These are phyloP conservation scores for Theileria orientalis DNA, from an alignment of 169 alveolate species.

Conservation along the genomic window DNA sequence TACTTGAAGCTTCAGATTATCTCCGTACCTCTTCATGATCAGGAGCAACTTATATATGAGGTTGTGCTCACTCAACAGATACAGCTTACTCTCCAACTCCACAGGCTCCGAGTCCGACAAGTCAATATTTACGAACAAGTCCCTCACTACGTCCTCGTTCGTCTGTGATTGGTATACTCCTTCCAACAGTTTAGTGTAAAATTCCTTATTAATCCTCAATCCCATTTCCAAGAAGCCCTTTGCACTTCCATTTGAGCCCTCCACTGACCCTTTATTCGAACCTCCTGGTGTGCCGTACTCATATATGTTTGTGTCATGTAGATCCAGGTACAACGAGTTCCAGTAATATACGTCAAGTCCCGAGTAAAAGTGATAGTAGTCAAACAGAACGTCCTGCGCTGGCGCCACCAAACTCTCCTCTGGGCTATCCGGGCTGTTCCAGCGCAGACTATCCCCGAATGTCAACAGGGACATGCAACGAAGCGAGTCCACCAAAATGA, in stretches of 20 bases:
- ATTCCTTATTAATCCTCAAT: neutral
- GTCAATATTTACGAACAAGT: neutral
- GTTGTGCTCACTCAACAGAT: constrained; percentile 16
- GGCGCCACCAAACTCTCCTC: constrained; percentile 10
- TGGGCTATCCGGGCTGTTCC: neutral
- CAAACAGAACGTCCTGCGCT: constrained; percentile 42
- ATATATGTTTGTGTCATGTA: neutral
- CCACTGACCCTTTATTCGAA: too few relatives aligned
- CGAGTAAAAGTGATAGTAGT: constrained; percentile 10
- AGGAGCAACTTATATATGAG: constrained; percentile 10
- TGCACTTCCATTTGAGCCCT: neutral
- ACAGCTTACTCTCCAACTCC: constrained; percentile 13
- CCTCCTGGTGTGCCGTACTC: neutral
- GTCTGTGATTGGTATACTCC: constrained; percentile 1
- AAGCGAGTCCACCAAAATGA: constrained; percentile 26
- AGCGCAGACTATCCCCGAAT: constrained; percentile 22
- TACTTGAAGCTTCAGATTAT: neutral
- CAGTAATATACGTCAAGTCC: constrained; percentile 34
- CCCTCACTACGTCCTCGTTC: constrained; percentile 1
- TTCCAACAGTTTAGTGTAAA: constrained; percentile 5
- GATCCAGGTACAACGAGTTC: constrained; percentile 29
- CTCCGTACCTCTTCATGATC: constrained; percentile 16
- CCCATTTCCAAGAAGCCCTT: neutral
- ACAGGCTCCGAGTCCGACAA: neutral
- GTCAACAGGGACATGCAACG: constrained; percentile 36